Evolutionary conservation across 169 alveolate genomes (phyloP).

Genomic region (Plasmodium gallinaceum): DNA sequence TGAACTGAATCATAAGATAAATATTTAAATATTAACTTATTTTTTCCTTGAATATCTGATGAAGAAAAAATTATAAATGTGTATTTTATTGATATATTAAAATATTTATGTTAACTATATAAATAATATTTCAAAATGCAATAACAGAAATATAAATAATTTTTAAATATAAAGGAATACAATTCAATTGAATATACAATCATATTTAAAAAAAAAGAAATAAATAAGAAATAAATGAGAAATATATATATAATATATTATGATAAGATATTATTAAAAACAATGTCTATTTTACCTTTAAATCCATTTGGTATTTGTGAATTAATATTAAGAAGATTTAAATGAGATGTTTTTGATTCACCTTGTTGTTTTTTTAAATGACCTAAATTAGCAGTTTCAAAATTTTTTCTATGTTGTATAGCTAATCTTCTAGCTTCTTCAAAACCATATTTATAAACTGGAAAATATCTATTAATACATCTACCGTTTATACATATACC

Average conservation of each 20-base stretch:
- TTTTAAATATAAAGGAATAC: too few relatives aligned
- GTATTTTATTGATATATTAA: background rate
- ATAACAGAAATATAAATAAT: too few relatives aligned
- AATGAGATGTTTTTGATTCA: constrained; percentile 69
- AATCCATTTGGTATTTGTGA: constrained; percentile 75
- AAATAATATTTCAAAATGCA: too few relatives aligned
- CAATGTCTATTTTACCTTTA: constrained; percentile 31
- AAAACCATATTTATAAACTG: constrained; percentile 82
- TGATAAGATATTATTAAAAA: background rate
- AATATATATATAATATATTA: background rate
- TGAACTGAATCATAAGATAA: constrained; percentile 70
- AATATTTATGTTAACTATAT: too few relatives aligned
- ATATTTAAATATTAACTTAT: constrained; percentile 62
- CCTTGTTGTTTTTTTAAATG: constrained; percentile 75
- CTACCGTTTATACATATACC: constrained; percentile 80
- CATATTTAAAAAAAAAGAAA: background rate
- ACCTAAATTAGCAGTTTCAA: constrained; percentile 79
- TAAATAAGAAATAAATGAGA: background rate
- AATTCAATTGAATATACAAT: too few relatives aligned
- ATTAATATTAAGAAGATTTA: constrained; percentile 50
- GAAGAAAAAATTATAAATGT: background rate
- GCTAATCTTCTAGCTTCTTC: constrained; percentile 85
- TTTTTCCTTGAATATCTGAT: constrained; percentile 71
- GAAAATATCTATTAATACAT: constrained; percentile 82
- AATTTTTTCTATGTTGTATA: constrained; percentile 81